Evolutionary conservation across 371 early-diverging fungal species (phyloP).

Genomic region (Mortierella polycephala): DNA sequence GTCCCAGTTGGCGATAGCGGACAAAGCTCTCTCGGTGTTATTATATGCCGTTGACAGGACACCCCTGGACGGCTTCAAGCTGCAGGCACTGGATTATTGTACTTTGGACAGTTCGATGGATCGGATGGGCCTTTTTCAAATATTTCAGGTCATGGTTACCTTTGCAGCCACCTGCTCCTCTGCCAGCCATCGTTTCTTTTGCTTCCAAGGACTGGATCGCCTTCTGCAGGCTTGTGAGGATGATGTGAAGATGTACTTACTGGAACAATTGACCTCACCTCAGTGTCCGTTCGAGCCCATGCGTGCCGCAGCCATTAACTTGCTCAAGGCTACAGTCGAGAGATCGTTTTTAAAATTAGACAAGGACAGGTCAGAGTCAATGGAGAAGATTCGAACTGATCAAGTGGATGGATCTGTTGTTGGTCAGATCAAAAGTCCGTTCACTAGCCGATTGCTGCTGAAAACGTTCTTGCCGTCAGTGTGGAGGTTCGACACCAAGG

Average conservation of each 20-base stretch:
- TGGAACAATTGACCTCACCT: constrained; percentile 35
- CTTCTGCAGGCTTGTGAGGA: constrained; percentile 39
- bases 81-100: constrained; percentile 41
- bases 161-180: constrained; percentile 43
- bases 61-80: constrained; percentile 19
- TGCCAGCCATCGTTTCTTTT: constrained; percentile 36
- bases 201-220: constrained; percentile 43
- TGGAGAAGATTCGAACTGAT: constrained; percentile 8
- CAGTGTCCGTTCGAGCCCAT: constrained; percentile 47
- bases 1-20: constrained; percentile 39
- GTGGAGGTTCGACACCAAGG: constrained; percentile 29
- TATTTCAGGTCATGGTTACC: constrained; percentile 47
- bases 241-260: constrained; percentile 34
- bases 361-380: constrained; percentile 11
- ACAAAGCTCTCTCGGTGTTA: constrained; percentile 41
- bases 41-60: constrained; percentile 47
- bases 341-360: constrained; percentile 28
- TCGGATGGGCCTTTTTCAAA: constrained; percentile 42
- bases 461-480: constrained; percentile 24
- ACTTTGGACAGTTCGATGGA: constrained; percentile 33
- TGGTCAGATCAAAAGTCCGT: constrained; percentile 23
- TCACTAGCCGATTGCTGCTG: constrained; percentile 35
- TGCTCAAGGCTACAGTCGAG: constrained; percentile 44
- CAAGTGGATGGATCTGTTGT: neutral
- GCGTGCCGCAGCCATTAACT: constrained; percentile 42